phyloP scores from a whole-genome alignment of 257 asterid species.

The Nyctanthes arbortristis region DNA sequence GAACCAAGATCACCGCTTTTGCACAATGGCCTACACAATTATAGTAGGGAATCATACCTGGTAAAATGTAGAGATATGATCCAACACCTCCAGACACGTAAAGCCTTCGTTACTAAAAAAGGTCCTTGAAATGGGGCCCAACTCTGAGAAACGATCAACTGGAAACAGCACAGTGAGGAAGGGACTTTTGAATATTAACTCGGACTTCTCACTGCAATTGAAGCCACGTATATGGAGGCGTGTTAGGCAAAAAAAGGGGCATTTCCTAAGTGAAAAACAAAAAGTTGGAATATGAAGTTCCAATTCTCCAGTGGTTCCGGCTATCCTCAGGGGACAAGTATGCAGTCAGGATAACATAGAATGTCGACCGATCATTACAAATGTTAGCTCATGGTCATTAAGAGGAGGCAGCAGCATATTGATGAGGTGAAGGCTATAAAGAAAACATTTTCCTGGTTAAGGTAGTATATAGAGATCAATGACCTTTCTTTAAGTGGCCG shows the following conservation, averaged over 20 bases:
- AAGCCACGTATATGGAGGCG: conserved; percentile 10
- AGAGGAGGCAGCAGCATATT: no score
- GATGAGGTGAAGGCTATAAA: no score
- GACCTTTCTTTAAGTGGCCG: conserved; percentile 90
- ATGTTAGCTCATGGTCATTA: no score
- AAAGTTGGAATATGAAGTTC: no score
- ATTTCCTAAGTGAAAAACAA: neutral
- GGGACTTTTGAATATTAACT: conserved; percentile 69
- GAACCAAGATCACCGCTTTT: neutral
- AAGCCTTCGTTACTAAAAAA: conserved; percentile 83
- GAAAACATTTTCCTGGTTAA: no score
- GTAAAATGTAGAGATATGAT: conserved; percentile 72
- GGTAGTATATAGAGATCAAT: neutral
- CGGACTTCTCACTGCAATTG: conserved; percentile 79
- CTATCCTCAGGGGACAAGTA: neutral
- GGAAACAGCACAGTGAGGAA: conserved; percentile 87
- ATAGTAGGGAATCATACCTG: conserved; percentile 53
- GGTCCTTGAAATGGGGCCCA: conserved; percentile 82
- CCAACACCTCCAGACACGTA: conserved; percentile 78
- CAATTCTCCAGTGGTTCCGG: no score
- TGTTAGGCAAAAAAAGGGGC: neutral
- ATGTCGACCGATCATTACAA: no score
- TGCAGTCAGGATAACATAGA: no score
- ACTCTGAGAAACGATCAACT: conserved; percentile 86
- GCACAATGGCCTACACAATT: neutral